Evolutionary conservation across 805 yeast species (phyloP).

Genomic region (Yueomyces sp.): DNA sequence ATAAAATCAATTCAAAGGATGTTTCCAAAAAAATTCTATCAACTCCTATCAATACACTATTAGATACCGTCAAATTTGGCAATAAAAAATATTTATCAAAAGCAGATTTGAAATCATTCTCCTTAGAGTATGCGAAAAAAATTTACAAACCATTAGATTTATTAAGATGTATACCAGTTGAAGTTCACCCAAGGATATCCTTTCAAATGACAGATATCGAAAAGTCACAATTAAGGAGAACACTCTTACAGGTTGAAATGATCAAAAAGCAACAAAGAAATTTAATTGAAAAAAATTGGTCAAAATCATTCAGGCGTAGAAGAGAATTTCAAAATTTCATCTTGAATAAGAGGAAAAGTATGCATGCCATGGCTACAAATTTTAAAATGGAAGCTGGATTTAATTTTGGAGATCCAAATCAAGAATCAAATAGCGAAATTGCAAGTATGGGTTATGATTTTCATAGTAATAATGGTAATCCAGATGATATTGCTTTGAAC

Average conservation of each 20-base stretch:
- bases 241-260: background rate
- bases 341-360: background rate
- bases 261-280: background rate
- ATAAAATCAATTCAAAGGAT: background rate
- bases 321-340: no score
- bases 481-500: no score
- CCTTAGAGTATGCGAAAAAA: constrained; percentile 15
- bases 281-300: constrained; percentile 1
- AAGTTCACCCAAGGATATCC: background rate
- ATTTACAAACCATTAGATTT: constrained; percentile 15
- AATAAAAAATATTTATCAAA: background rate
- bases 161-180: constrained; percentile 15
- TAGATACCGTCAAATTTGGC: background rate
- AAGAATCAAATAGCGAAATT: no score
- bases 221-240: background rate
- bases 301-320: constrained; percentile 1
- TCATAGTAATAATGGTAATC: no score
- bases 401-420: background rate
- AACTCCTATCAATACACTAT: background rate
- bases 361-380: background rate
- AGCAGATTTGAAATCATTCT: background rate
- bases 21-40: background rate
- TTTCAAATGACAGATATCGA: background rate
- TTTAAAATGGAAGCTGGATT: background rate
- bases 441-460: no score